phyloP scores from a whole-genome alignment of 1,139 yeast genomes.

The Geotrichum klebahnii region DNA sequence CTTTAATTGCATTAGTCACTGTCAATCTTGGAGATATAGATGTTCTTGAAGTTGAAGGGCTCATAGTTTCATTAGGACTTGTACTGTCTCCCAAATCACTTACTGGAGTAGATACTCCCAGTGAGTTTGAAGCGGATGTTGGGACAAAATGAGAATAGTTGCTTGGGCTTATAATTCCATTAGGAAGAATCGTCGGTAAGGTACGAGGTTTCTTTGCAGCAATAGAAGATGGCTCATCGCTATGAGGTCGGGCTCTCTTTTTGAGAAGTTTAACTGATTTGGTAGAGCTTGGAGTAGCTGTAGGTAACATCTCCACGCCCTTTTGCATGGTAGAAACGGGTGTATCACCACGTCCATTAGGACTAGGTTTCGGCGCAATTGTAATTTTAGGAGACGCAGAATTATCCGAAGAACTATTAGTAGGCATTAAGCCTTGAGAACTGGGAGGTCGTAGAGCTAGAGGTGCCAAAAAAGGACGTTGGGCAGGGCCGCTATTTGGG shows the following conservation, averaged over 20 bases:
- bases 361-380: constrained; percentile 5
- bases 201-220: constrained; percentile 7
- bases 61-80: neutral
- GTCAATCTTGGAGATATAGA: constrained; percentile 14
- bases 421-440: neutral
- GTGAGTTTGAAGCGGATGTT: neutral
- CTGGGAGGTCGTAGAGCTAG: constrained; percentile 19
- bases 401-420: no score
- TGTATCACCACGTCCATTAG: no score
- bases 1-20: constrained; percentile 15
- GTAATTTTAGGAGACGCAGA: neutral
- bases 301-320: no score
- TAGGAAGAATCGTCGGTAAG: neutral
- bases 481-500: constrained; percentile 21
- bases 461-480: constrained; percentile 20
- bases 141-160: neutral
- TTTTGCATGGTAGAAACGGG: no score
- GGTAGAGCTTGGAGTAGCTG: no score
- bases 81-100: neutral
- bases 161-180: neutral
- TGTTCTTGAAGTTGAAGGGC: neutral
- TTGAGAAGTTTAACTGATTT: neutral
- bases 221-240: no score
- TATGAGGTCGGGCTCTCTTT: neutral
- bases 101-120: neutral